Evolutionary conservation across 106 monocot species (phyloP), one percentile per base, ranked within the genome.

Genomic region (Apostasia ramifera): DNA sequence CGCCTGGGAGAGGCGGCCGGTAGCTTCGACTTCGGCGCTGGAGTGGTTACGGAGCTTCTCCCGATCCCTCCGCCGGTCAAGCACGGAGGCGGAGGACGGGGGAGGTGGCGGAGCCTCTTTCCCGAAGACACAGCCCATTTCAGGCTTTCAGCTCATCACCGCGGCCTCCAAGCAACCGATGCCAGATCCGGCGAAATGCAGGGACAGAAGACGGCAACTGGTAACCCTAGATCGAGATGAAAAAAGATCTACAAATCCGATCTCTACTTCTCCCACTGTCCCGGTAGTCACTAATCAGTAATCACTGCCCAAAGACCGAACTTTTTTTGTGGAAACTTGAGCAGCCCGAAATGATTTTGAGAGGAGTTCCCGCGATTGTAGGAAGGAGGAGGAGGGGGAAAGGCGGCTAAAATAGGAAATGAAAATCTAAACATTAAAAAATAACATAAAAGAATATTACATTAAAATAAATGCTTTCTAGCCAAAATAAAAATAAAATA

Each of bases 61-160:
- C 3, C 61, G 61, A 61, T 61, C 42, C 6, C 42, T 7, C 61
- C 61, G 39, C 7, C 61, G 61, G 42, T 61, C 41, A 42, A 61
- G 42, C 40, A 61, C 42, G 61, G 61, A 61, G 41, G 61, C 40
- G 12, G 61, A 9, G 42, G 61, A 42, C 0, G 61, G 61, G 8
- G 61, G 40, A 61, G 61, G 42, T 2, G 8, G 61, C 41, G 42
- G 42, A 42, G 43, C 41, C 40, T 61, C 42, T 61, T 61, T 61
- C 42, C 61, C 61, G 40, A 61, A 61, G 61, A 61, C 42, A 40
- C 61, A 61, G 61, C 61, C 61, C 61, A 61, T 61, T 43, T 61
- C 61, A 61, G 41, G 42, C 40, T 61, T 43, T 61, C 61, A 61
- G 41, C 10, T 61, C 61, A 61, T 61, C 40, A 43, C 61, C 42